Evolutionary conservation across 345 rosid genomes (phyloP).

Genomic region (Dipteronia dyeriana): DNA sequence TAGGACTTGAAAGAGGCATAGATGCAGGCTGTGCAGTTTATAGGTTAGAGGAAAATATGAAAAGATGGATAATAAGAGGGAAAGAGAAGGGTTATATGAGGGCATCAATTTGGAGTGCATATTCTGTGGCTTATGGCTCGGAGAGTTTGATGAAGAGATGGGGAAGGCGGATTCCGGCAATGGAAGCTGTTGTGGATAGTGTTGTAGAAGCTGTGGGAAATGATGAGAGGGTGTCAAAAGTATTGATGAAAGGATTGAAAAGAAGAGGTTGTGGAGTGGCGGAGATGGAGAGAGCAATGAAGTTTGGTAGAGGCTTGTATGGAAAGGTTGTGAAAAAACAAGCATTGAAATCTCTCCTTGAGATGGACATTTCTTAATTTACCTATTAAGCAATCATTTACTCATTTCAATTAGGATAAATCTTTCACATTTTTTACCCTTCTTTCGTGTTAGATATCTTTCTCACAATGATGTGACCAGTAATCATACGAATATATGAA

Average conservation of each 20-base stretch:
- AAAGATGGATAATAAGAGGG: slow-evolving; percentile 66
- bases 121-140: slow-evolving; percentile 50
- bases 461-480: not conserved
- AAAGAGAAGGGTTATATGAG: slow-evolving; percentile 73
- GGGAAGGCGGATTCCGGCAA: slow-evolving; percentile 67
- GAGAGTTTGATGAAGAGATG: slow-evolving; percentile 61
- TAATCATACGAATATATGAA: too few species aligned
- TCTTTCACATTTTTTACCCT: not conserved
- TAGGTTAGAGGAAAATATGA: slow-evolving; percentile 75
- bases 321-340: slow-evolving; percentile 78
- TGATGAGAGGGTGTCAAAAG: slow-evolving; percentile 66
- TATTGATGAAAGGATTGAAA: slow-evolving; percentile 45
- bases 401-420: not conserved
- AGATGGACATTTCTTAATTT: slow-evolving; percentile 24
- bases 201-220: slow-evolving; percentile 57
- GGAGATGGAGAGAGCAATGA: slow-evolving; percentile 56
- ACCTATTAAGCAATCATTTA: not conserved
- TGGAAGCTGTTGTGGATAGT: slow-evolving; percentile 55
- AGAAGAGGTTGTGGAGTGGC: slow-evolving; percentile 35
- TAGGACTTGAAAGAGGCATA: slow-evolving; percentile 56
- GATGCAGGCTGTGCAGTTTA: slow-evolving; percentile 56
- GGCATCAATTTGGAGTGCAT: slow-evolving; percentile 79
- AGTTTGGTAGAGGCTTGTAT: slow-evolving; percentile 62
- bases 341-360: slow-evolving; percentile 64
- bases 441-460: too few species aligned